Conservation (phyloP, 2,329 filamentous ascomycete genomes). For the Cordyceps cateniannulata region DNA sequence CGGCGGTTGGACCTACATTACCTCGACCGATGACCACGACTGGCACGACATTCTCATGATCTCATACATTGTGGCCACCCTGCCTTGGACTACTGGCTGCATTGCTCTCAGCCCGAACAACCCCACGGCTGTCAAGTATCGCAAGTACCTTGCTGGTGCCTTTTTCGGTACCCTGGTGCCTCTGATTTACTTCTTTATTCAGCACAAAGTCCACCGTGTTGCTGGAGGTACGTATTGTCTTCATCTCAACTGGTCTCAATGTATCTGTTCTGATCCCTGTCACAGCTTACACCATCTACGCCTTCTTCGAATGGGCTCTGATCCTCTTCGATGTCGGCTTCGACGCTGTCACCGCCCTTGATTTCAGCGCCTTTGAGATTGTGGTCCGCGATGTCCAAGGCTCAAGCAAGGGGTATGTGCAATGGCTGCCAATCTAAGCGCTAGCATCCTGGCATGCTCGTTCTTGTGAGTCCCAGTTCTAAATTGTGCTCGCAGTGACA, state of each 20-base stretch:
- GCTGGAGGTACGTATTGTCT: conserved; percentile 66
- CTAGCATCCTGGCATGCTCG: conserved; percentile 28
- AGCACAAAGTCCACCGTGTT: conserved; percentile 94
- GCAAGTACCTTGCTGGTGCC: conserved; percentile 72
- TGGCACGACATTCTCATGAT: conserved; percentile 99
- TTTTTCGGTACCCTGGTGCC: conserved; percentile 92
- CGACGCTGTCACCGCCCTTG: conserved; percentile 87
- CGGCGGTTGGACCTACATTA: conserved; percentile 97
- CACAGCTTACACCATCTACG: conserved; percentile 90
- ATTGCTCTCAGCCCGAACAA: conserved; percentile 83
- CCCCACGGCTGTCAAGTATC: conserved; percentile 73
- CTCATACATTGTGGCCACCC: conserved; percentile 85
- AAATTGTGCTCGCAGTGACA: conserved; percentile 40
- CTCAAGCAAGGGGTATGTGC: conserved; percentile 95
- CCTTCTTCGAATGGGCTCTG: conserved; percentile 96
- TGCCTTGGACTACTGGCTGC: conserved; percentile 93
- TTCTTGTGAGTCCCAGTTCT: conserved; percentile 29
- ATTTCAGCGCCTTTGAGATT: conserved; percentile 86
- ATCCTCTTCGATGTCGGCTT: conserved; percentile 95
- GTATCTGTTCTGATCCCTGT: conserved; percentile 13
- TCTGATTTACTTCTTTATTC: conserved; percentile 94
- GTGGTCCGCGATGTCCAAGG: conserved; percentile 85
- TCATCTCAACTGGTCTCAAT: background rate
- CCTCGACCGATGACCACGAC: conserved; percentile 94
- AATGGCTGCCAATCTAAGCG: conserved; percentile 82